Evolutionary conservation across 108 stramenopile genomes (phyloP).

Genomic region (Discostella pseudostelligera): DNA sequence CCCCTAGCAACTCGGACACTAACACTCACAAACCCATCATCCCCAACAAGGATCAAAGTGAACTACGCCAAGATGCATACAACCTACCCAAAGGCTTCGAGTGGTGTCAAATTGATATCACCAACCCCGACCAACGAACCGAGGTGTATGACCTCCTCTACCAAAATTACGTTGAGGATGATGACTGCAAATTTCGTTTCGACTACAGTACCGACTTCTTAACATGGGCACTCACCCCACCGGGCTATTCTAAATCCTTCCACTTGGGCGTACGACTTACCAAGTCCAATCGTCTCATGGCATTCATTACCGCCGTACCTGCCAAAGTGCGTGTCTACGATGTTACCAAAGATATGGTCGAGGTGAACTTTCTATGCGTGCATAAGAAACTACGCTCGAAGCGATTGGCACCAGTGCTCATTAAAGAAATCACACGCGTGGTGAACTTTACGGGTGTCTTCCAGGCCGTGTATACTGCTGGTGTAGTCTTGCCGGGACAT

Average conservation of each 20-base stretch:
- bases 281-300: constrained; percentile 84
- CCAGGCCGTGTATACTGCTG: constrained; percentile 99
- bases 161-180: constrained; percentile 99
- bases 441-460: constrained; percentile 92
- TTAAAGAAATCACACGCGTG: constrained; percentile 98
- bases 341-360: constrained; percentile 68
- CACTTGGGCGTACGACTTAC: constrained; percentile 89
- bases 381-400: constrained; percentile 97
- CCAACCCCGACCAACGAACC: constrained; percentile 50
- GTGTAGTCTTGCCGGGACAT: constrained; percentile 93
- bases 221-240: constrained; percentile 94
- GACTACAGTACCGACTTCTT: constrained; percentile 93
- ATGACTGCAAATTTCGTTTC: constrained; percentile 97
- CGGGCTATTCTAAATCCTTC: constrained; percentile 79
- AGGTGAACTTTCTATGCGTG: constrained; percentile 99
- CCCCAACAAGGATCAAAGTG: constrained; percentile 61
- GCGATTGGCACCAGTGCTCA: constrained; percentile 97
- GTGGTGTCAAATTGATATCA: constrained; percentile 90
- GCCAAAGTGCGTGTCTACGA: constrained; percentile 71
- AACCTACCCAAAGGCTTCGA: constrained; percentile 96
- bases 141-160: constrained; percentile 95
- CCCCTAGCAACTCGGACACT: constrained; percentile 9
- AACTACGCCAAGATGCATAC: constrained; percentile 90
- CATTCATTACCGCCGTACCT: constrained; percentile 95
- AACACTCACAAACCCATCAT: constrained; percentile 84